phyloP scores from a whole-genome alignment of 768 basidiomycete species.

The Stropharia rugosoannulata region DNA sequence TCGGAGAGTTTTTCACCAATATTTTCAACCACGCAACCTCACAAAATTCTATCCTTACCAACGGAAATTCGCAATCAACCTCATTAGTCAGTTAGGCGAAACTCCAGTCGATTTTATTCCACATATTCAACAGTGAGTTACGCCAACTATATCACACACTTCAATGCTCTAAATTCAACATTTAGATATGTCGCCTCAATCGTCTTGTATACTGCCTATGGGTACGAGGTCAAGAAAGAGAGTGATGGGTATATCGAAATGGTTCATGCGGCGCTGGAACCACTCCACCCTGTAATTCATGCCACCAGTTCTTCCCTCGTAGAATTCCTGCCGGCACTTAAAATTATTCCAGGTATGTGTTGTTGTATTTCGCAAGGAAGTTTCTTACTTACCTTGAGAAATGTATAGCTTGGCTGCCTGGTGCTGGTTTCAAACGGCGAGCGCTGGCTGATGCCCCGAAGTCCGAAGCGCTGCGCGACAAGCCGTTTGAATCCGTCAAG shows the following conservation, averaged over 20 bases:
- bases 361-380: neutral
- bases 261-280: conserved; percentile 28
- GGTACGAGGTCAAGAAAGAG: conserved; percentile 32
- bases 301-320: conserved; percentile 37
- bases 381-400: neutral
- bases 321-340: conserved; percentile 32
- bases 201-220: conserved; percentile 39
- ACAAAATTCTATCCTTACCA: conserved; percentile 24
- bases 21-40: conserved; percentile 32
- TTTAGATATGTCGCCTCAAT: conserved; percentile 30
- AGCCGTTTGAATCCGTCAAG: conserved; percentile 28
- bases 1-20: conserved; percentile 34
- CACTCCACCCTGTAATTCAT: conserved; percentile 29
- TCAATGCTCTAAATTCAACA: neutral
- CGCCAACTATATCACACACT: neutral
- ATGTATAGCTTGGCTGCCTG: conserved; percentile 35
- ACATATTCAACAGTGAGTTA: conserved; percentile 29
- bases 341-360: conserved; percentile 25
- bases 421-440: conserved; percentile 30
- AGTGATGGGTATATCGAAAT: conserved; percentile 37
- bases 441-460: conserved; percentile 23
- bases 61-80: conserved; percentile 19
- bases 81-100: conserved; percentile 24
- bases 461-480: conserved; percentile 20
- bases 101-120: conserved; percentile 26